Conservation (phyloP, 169 alveolate genomes). For the Eimeria tenella region DNA sequence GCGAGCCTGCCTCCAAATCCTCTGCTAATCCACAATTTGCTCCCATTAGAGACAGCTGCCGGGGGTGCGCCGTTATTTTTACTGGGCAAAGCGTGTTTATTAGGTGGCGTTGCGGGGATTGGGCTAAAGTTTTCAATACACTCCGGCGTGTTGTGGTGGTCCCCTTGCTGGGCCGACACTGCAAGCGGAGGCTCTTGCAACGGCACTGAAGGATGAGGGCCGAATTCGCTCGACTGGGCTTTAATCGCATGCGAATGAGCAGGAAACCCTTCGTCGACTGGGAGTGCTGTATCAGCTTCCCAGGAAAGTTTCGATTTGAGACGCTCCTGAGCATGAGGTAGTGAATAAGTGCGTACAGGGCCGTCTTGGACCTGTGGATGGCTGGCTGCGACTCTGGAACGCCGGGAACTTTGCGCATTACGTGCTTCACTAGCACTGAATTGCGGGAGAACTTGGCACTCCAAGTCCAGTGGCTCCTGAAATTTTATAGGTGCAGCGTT, state of each 20-base stretch:
- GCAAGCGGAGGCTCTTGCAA: conserved; percentile 7
- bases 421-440: background rate
- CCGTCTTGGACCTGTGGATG: background rate
- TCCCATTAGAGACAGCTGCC: background rate
- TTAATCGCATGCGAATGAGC: conserved; percentile 9
- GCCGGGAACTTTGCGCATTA: conserved; percentile 35
- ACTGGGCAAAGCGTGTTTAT: conserved; percentile 28
- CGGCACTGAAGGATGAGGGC: conserved; percentile 7
- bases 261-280: conserved; percentile 47
- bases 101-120: conserved; percentile 43
- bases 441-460: conserved; percentile 41
- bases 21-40: conserved; percentile 12
- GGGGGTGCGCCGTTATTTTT: background rate
- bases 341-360: background rate
- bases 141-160: background rate
- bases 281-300: conserved; percentile 73
- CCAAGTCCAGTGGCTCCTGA: conserved; percentile 52
- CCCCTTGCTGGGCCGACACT: background rate
- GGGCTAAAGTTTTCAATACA: conserved; percentile 4
- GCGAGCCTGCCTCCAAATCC: conserved; percentile 30
- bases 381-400: conserved; percentile 2
- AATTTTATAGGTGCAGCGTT: conserved; percentile 42
- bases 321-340: conserved; percentile 45
- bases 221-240: background rate
- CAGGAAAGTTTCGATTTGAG: conserved; percentile 57